Conservation (phyloP, 257 asterid genomes). For the Solanum peruvianum region DNA sequence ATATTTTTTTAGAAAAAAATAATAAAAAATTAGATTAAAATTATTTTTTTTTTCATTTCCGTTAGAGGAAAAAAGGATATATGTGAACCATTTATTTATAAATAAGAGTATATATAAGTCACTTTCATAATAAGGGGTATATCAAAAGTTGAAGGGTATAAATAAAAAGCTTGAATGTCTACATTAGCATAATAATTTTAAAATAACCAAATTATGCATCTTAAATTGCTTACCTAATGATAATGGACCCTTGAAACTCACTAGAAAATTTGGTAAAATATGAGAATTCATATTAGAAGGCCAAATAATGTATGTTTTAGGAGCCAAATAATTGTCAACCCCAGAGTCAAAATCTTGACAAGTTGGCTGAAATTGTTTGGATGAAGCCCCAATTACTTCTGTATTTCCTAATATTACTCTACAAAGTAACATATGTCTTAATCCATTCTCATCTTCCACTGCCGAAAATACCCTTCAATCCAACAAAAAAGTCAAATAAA, state of each 20-base stretch:
- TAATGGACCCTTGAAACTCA: constrained; percentile 12
- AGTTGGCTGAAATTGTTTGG: constrained; percentile 29
- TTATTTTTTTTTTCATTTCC: no score
- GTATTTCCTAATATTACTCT: constrained; percentile 41
- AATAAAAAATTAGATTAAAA: no score
- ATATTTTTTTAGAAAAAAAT: no score
- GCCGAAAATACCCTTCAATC: constrained; percentile 20
- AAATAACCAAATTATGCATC: background rate
- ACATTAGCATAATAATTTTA: background rate
- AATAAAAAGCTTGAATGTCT: background rate
- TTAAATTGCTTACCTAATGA: background rate
- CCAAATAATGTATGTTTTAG: constrained; percentile 34
- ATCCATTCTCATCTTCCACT: constrained; percentile 34
- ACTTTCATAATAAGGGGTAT: no score
- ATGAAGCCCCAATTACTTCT: constrained; percentile 21
- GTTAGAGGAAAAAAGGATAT: no score
- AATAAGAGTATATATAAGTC: no score
- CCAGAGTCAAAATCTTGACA: constrained; percentile 34
- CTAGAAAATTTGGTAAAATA: constrained; percentile 25
- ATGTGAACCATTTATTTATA: no score
- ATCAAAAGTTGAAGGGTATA: no score
- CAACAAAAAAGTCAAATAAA: background rate
- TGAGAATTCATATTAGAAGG: constrained; percentile 20
- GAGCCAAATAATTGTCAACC: constrained; percentile 23
- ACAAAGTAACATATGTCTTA: constrained; percentile 35